Evolutionary conservation across 257 asterid genomes (phyloP).

Genomic region (Coffea eugenioides): DNA sequence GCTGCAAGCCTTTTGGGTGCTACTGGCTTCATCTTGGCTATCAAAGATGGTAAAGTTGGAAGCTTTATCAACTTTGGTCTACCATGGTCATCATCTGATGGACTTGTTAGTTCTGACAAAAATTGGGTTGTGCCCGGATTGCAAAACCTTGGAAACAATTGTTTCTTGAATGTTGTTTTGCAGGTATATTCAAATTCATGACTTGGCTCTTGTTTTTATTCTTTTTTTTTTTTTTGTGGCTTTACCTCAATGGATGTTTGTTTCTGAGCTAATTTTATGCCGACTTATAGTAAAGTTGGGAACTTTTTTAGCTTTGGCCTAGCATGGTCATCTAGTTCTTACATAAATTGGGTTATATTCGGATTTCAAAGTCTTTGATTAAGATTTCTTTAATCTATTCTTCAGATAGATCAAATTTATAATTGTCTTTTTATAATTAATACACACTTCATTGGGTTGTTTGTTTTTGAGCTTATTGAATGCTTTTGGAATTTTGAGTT

Average conservation of each 20-base stretch:
- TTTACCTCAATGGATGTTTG: neutral
- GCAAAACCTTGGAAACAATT: conserved; percentile 80
- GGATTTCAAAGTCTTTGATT: conserved; percentile 72
- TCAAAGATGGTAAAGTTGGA: conserved; percentile 36
- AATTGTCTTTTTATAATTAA: neutral
- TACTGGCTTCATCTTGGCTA: conserved; percentile 43
- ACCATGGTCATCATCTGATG: conserved; percentile 16
- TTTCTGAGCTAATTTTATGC: neutral
- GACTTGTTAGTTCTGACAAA: conserved; percentile 22
- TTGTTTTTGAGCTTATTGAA: neutral
- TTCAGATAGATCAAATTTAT: conserved; percentile 53
- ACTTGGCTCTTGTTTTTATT: conserved; percentile 9
- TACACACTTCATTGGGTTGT: neutral
- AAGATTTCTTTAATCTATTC: conserved; percentile 60
- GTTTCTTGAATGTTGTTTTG: conserved; percentile 84
- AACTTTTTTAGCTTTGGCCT: conserved; percentile 17
- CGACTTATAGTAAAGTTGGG: conserved; percentile 14
- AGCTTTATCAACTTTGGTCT: conserved; percentile 16
- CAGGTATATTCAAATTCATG: conserved; percentile 50
- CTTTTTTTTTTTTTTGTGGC: neutral
- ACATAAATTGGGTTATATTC: conserved; percentile 49
- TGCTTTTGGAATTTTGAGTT: no score
- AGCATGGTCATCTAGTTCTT: conserved; percentile 22
- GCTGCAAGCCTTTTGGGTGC: conserved; percentile 57
- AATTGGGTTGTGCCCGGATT: conserved; percentile 72